A percentile compares a stretch with the other conserved stretches of the same genome.
These are phyloP conservation scores for Ophiostoma sp. DNA, from an alignment of 2,329 filamentous ascomycete species.

Conservation along the genomic window DNA sequence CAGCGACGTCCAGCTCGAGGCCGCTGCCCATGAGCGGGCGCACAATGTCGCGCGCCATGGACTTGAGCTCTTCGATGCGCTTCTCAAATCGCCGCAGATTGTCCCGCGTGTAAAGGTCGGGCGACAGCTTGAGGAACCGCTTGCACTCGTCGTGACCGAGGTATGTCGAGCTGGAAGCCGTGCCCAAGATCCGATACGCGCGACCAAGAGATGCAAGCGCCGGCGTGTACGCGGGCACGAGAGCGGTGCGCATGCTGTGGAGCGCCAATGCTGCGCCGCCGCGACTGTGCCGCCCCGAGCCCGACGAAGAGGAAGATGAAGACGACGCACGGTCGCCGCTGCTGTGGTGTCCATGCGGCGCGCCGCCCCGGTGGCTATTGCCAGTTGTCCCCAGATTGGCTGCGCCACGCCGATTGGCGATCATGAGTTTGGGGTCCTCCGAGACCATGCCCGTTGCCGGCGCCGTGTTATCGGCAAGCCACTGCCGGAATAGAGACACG, in stretches of 20 bases:
- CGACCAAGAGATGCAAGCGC: conserved; percentile 59
- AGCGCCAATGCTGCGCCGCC: conserved; percentile 19
- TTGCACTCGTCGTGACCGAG: conserved; percentile 84
- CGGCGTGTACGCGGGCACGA: conserved; percentile 35
- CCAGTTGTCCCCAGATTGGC: conserved; percentile 13
- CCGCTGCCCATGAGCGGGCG: conserved; percentile 80
- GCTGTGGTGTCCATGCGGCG: conserved; percentile 24
- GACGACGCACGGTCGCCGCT: conserved; percentile 32
- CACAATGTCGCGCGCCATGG: conserved; percentile 73
- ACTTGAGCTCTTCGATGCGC: conserved; percentile 82
- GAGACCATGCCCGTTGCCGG: conserved; percentile 49
- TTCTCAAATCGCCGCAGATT: conserved; percentile 80
- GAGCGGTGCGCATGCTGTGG: conserved; percentile 29
- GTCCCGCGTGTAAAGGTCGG: conserved; percentile 80
- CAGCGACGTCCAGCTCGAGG: conserved; percentile 70
- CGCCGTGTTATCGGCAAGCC: conserved; percentile 85
- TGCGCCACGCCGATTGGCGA: conserved; percentile 31
- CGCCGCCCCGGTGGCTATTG: conserved; percentile 26
- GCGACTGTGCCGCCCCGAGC: conserved; percentile 6
- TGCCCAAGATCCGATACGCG: conserved; percentile 72
- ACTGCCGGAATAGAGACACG: conserved; percentile 81
- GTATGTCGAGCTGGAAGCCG: conserved; percentile 56
- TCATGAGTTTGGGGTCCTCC: conserved; percentile 10
- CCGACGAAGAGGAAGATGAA: conserved; percentile 24
- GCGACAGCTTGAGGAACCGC: conserved; percentile 75